Conservation (phyloP, 2,329 filamentous ascomycete genomes). For the Fusarium incarnatum region DNA sequence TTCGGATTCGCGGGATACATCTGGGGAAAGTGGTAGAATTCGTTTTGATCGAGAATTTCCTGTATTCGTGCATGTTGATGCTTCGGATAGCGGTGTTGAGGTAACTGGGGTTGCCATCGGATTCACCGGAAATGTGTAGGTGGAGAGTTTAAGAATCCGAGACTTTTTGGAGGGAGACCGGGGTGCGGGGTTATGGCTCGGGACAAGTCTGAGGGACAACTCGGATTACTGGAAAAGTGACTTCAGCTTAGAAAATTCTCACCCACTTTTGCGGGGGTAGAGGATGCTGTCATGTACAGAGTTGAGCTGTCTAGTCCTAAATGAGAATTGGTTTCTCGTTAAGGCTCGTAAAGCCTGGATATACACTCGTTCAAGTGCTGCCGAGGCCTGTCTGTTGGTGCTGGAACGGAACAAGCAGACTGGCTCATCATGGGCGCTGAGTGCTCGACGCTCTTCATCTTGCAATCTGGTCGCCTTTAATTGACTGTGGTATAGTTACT, state of each 20-base stretch:
- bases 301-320: background rate
- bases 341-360: background rate
- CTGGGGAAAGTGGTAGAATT: conserved; percentile 15
- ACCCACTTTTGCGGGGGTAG: background rate
- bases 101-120: conserved; percentile 25
- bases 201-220: background rate
- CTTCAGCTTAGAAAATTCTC: background rate
- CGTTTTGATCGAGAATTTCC: conserved; percentile 18
- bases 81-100: conserved; percentile 33
- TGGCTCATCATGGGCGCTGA: background rate
- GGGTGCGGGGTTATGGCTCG: conserved; percentile 3
- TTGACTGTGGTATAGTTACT: no score
- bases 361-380: background rate
- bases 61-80: conserved; percentile 15
- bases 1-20: conserved; percentile 19
- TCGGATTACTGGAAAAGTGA: background rate
- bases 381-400: background rate
- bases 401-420: fast-evolving
- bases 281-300: background rate
- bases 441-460: background rate
- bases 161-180: background rate
- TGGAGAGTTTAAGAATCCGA: conserved; percentile 31
- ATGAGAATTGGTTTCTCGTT: background rate
- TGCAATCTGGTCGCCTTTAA: background rate
- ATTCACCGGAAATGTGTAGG: background rate